Evolutionary conservation across 1,284 basidiomycete genomes (phyloP).

Genomic region (Ceraceosorus guamensis): DNA sequence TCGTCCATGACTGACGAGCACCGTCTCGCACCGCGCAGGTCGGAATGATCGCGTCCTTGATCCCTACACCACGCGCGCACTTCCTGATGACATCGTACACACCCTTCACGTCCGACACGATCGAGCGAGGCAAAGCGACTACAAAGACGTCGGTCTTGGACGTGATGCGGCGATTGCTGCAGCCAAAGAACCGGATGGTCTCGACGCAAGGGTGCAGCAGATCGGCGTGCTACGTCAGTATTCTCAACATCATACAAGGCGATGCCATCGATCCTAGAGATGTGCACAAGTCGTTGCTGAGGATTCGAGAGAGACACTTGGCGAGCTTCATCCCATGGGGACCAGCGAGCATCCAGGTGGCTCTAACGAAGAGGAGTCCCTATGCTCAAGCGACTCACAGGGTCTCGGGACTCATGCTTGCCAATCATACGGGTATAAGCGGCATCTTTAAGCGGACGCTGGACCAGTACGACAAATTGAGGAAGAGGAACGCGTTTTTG

Average conservation of each 20-base stretch:
- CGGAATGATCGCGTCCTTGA: conserved; percentile 91
- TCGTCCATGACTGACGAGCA: not conserved
- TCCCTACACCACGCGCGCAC: conserved; percentile 97
- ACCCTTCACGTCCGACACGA: conserved; percentile 81
- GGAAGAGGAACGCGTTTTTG: conserved; percentile 86
- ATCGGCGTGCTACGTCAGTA: conserved; percentile 70
- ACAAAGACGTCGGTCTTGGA: conserved; percentile 62
- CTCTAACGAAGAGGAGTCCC: conserved; percentile 81
- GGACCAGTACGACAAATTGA: conserved; percentile 84
- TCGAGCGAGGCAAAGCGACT: conserved; percentile 45
- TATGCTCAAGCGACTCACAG: conserved; percentile 78
- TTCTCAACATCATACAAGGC: conserved; percentile 96
- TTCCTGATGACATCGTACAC: conserved; percentile 99
- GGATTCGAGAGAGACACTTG: conserved; percentile 90
- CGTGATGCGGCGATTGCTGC: conserved; percentile 93
- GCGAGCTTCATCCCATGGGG: conserved; percentile 99
- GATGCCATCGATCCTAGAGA: conserved; percentile 91
- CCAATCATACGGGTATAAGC: conserved; percentile 95
- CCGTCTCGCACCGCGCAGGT: conserved; percentile 51
- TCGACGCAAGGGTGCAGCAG: conserved; percentile 59
- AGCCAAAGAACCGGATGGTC: conserved; percentile 98
- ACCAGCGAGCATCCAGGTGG: conserved; percentile 95
- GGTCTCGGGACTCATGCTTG: conserved; percentile 95
- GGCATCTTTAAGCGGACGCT: conserved; percentile 79
- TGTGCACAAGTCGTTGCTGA: conserved; percentile 92